Conservation (phyloP, 805 yeast species). For the Kodamaea fukazawae region DNA sequence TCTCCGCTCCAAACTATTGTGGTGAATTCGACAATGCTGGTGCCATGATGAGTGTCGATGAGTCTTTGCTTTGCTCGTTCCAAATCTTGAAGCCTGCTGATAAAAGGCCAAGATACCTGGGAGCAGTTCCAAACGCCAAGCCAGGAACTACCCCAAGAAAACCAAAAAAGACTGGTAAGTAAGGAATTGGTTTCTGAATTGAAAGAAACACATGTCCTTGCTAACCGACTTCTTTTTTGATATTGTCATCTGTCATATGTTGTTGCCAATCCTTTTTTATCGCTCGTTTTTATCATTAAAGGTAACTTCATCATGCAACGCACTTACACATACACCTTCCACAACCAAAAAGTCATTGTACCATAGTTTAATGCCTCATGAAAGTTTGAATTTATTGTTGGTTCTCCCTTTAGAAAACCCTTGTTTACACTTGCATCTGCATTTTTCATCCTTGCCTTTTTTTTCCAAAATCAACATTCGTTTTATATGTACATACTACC, state of each 20-base stretch:
- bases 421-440: conserved; percentile 3
- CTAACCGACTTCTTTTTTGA: background rate
- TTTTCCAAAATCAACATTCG: no score
- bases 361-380: conserved; percentile 9
- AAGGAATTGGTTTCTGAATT: conserved; percentile 16
- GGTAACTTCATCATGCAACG: background rate
- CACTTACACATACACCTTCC: conserved; percentile 1
- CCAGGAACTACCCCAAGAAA: conserved; percentile 61
- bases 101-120: conserved; percentile 74
- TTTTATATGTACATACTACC: no score
- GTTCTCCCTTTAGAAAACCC: conserved; percentile 1
- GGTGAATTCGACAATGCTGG: conserved; percentile 99
- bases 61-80: conserved; percentile 91
- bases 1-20: conserved; percentile 97
- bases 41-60: conserved; percentile 99
- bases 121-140: conserved; percentile 42
- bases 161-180: conserved; percentile 50
- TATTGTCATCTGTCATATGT: background rate
- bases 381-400: background rate
- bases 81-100: conserved; percentile 97
- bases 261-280: background rate
- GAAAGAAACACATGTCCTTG: background rate
- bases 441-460: background rate
- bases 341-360: conserved; percentile 5
- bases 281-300: no score